These are phyloP conservation scores for Clarireedia paspali DNA, from an alignment of 2,329 filamentous ascomycete genomes.

Conservation along the genomic window DNA sequence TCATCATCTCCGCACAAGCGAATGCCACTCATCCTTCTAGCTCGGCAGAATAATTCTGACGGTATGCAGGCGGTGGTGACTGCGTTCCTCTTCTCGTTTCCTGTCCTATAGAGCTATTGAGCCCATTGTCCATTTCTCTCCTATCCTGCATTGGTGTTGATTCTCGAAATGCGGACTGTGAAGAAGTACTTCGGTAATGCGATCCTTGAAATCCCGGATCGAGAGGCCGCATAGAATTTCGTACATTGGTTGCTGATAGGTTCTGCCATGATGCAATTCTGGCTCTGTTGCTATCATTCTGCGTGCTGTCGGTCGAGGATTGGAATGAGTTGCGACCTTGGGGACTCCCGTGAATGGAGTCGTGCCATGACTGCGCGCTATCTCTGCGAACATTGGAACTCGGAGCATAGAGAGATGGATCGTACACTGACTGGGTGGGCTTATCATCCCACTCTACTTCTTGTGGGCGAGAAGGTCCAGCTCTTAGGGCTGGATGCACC, in stretches of 20 bases:
- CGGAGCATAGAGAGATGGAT: background rate
- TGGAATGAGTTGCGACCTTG: background rate
- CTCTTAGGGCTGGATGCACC: background rate
- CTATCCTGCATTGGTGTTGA: background rate
- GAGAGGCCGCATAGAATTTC: background rate
- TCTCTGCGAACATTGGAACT: background rate
- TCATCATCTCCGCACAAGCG: background rate
- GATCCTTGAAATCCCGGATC: background rate
- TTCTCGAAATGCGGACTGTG: background rate
- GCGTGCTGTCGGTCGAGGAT: background rate
- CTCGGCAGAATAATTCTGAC: background rate
- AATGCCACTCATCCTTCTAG: background rate
- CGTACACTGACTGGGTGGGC: background rate
- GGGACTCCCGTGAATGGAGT: background rate
- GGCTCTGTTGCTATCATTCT: background rate
- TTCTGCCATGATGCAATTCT: constrained; percentile 3
- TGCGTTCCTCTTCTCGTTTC: background rate
- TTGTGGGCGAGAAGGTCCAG: background rate
- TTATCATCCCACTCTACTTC: background rate
- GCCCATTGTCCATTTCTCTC: background rate
- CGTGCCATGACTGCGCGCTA: constrained; percentile 2
- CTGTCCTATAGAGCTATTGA: background rate
- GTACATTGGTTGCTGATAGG: background rate
- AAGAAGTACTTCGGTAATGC: constrained; percentile 1
- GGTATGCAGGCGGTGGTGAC: background rate